Evolutionary conservation across 1,284 basidiomycete species (phyloP), one percentile per base, ranked within the genome.

Genomic region (Inonotus hispidus): DNA sequence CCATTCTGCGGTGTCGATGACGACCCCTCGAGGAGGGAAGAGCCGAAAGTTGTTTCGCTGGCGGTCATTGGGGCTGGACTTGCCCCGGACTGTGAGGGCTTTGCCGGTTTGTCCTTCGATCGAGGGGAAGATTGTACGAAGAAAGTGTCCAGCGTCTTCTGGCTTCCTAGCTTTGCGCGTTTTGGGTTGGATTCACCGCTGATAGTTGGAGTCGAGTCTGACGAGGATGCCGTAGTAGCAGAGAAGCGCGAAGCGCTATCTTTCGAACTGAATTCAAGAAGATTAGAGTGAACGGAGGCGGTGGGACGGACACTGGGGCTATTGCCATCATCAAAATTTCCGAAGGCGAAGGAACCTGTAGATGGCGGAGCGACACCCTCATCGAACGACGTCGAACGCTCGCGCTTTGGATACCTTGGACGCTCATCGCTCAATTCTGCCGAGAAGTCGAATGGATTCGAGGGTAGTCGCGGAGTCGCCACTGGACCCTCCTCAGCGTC

Each of bases 71-170:
- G 59, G 10, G n/a, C n/a, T 3, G 32, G 5, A 3, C 16, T 37
- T 19, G 16, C 29, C 23, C 16, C 21, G 5, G 35, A 16, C 10
- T 58, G 45, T 14, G 16, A 46, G 45, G 37, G 39, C 23, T 47
- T 23, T 32, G 29, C 13, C 4, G 38, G 49, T 32, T 49, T 5
- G 25, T 10, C 14, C 25, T 23, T 27, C 16, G 50, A 35, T n/a
- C 8, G 27, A 32, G 27, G 8, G 29, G 50, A 52, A n/a, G 50
- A 39, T 14, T 49, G 55, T 38, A 38, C n/a, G 50, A 62, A 62
- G 55, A 62, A 62, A 19, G 41, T 35, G 35, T 62, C 60, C 4
- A 62, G 56, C 3, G 60, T 54, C 11, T 25, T 56, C 21, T 56
- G 55, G 8, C n/a, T 14, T 27, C 16, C 55, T 16, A 45, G 38